Base-by-base conservation (phyloP, 257 asterid species). In the Ligustrum vulgare region DNA sequence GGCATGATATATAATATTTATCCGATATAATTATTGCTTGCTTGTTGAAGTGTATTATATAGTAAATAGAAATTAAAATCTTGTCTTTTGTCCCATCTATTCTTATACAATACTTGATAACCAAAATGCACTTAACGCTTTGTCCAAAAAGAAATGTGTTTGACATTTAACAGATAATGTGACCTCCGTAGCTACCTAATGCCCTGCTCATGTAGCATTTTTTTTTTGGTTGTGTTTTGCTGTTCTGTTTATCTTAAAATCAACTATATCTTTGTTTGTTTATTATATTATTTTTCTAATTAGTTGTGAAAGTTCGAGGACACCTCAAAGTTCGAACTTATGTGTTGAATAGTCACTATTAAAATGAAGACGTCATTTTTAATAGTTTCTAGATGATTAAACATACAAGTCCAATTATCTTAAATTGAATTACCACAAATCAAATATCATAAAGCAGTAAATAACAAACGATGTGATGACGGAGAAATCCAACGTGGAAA, bases 1-100 rank as follows among this genome's bases (percentile, higher is more conserved):
- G 99, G 98, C 84, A 58, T 56, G 62, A 56, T 68, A 12, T 18
- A 22, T n/a, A 4, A 64, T 64, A 31, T 25, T 35, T 28, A 56
- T 33, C 8, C 16, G 11, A 22, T 4, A 58, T 58, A 58, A 16
- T 60, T 60, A 25, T 10, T 18, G 67, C 35, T 22, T 25, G 67
- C 4, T 60, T 23, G 35, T 8, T 60, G 20, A 4, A 22, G 18
- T 60, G 34, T 1, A 60, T 60, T 60, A 2, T 60, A 23, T 16
- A 60, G 35, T 22, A 15, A 60, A 22, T 25, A 22, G 67, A 60
- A 60, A 23, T 6, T 23, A 58, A 58, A 58, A 58, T 58, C 66
- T 60, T 60, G 32, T 22, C 8, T 60, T 9, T 23, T 60, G 28
- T 60, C 34, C 35, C 3, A 60, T 9, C 35, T 23, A 60, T 22